These are phyloP conservation scores for Gentiana straminea DNA, from an alignment of 257 asterid genomes.

Conservation along the genomic window DNA sequence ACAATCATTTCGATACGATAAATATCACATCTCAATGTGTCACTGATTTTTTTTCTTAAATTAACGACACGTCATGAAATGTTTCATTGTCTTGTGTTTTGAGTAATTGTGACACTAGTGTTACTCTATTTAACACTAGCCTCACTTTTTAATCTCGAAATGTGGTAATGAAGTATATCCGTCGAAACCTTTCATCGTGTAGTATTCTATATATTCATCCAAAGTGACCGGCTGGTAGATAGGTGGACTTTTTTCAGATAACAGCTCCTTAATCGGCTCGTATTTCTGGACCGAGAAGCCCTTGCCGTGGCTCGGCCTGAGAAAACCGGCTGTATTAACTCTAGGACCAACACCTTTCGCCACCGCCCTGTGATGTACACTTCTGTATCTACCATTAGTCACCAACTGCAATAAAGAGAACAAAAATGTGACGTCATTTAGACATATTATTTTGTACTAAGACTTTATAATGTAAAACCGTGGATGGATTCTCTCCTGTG, in stretches of 20 bases:
- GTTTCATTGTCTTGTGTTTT: too few relatives aligned
- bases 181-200: slow-evolving; percentile 3
- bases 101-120: too few relatives aligned
- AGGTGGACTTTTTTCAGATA: slow-evolving; percentile 27
- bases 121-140: too few relatives aligned
- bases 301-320: slow-evolving; percentile 13
- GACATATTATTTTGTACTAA: neutral
- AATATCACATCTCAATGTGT: too few relatives aligned
- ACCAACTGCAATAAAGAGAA: slow-evolving; percentile 16
- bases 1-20: too few relatives aligned
- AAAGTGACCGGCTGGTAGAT: slow-evolving; percentile 15
- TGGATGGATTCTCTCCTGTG: too few relatives aligned
- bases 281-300: slow-evolving; percentile 1
- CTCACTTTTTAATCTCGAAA: too few relatives aligned
- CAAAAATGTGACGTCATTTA: neutral
- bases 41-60: too few relatives aligned
- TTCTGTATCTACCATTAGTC: slow-evolving; percentile 19
- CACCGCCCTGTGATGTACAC: slow-evolving; percentile 22
- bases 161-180: too few relatives aligned
- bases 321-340: slow-evolving; percentile 24
- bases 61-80: too few relatives aligned
- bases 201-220: slow-evolving; percentile 8
- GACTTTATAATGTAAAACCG: neutral
- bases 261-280: slow-evolving; percentile 27
- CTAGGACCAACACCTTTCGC: slow-evolving; percentile 23